phyloP scores from a whole-genome alignment of 1,284 basidiomycete species.

The Trichosporon sp. region DNA sequence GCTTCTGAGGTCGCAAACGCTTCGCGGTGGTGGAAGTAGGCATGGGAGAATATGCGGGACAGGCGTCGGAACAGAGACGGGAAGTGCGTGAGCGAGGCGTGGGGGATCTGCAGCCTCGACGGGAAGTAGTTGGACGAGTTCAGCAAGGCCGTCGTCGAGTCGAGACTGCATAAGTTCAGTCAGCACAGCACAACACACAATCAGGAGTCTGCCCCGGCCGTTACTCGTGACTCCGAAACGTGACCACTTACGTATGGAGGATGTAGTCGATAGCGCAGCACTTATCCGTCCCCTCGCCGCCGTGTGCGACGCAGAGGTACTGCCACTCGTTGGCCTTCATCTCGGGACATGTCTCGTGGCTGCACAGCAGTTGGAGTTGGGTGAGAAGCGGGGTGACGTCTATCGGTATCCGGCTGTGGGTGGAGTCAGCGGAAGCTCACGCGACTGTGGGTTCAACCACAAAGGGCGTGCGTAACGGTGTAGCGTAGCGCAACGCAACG shows the following conservation, averaged over 20 bases:
- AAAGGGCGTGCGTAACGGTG: background rate
- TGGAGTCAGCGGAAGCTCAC: slow-evolving; percentile 1
- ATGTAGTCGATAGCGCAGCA: slow-evolving; percentile 98
- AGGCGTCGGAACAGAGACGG: slow-evolving; percentile 62
- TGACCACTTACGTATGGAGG: slow-evolving; percentile 62
- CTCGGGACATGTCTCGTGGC: slow-evolving; percentile 74
- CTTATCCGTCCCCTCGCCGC: slow-evolving; percentile 52
- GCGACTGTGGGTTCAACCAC: background rate
- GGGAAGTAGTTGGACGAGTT: slow-evolving; percentile 87
- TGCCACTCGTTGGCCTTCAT: slow-evolving; percentile 98
- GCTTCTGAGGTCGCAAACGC: slow-evolving; percentile 56
- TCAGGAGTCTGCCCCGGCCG: slow-evolving; percentile 50
- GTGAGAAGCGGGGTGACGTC: slow-evolving; percentile 87
- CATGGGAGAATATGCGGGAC: slow-evolving; percentile 91
- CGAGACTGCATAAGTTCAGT: slow-evolving; percentile 60
- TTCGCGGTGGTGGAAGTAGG: slow-evolving; percentile 88
- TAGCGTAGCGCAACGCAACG: background rate
- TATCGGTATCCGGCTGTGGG: slow-evolving; percentile 75
- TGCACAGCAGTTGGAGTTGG: slow-evolving; percentile 77
- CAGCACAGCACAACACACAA: slow-evolving; percentile 74
- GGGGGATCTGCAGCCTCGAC: slow-evolving; percentile 76
- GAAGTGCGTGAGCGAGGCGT: slow-evolving; percentile 77
- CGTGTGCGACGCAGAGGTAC: slow-evolving; percentile 89
- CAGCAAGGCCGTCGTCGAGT: slow-evolving; percentile 86
- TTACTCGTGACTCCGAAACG: background rate